phyloP scores from a whole-genome alignment of 768 basidiomycete species.

The Lactarius deliciosus region DNA sequence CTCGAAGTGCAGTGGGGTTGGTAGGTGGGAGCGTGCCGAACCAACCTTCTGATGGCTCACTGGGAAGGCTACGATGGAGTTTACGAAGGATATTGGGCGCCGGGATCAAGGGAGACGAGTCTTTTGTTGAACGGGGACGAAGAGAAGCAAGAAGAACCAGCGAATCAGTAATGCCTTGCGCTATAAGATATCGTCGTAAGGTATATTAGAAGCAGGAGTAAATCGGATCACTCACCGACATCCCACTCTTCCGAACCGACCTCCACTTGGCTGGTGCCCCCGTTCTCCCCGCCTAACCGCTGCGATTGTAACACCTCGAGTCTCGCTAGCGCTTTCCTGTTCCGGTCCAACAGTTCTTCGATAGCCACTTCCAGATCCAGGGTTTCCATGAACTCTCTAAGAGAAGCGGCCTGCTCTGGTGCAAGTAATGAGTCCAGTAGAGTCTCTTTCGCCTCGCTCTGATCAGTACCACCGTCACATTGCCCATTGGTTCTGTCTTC shows the following conservation, averaged over 20 bases:
- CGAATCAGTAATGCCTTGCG: slow-evolving; percentile 71
- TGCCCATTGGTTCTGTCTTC: slow-evolving; percentile 26
- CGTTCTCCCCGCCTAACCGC: slow-evolving; percentile 50
- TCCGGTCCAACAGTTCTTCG: slow-evolving; percentile 64
- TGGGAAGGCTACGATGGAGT: slow-evolving; percentile 67
- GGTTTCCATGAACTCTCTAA: slow-evolving; percentile 61
- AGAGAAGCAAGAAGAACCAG: slow-evolving; percentile 66
- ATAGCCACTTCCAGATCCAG: slow-evolving; percentile 70
- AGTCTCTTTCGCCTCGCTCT: slow-evolving; percentile 36
- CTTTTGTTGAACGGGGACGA: slow-evolving; percentile 57
- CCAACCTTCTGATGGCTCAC: slow-evolving; percentile 64
- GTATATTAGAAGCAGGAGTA: slow-evolving; percentile 9
- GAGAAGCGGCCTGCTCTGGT: slow-evolving; percentile 50
- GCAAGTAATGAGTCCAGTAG: slow-evolving; percentile 57
- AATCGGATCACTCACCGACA: slow-evolving; percentile 51
- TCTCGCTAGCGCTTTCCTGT: slow-evolving; percentile 58
- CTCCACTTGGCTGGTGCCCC: slow-evolving; percentile 47
- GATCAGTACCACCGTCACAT: slow-evolving; percentile 22
- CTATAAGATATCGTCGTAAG: slow-evolving; percentile 39
- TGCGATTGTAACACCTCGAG: slow-evolving; percentile 64
- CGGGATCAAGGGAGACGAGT: slow-evolving; percentile 55
- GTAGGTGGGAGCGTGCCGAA: slow-evolving; percentile 66
- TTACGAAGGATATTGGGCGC: slow-evolving; percentile 63
- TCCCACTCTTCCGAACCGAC: slow-evolving; percentile 83
- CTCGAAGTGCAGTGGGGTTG: slow-evolving; percentile 60